These are phyloP conservation scores for Penstemon davidsonii DNA, from an alignment of 257 asterid species.

Conservation along the genomic window DNA sequence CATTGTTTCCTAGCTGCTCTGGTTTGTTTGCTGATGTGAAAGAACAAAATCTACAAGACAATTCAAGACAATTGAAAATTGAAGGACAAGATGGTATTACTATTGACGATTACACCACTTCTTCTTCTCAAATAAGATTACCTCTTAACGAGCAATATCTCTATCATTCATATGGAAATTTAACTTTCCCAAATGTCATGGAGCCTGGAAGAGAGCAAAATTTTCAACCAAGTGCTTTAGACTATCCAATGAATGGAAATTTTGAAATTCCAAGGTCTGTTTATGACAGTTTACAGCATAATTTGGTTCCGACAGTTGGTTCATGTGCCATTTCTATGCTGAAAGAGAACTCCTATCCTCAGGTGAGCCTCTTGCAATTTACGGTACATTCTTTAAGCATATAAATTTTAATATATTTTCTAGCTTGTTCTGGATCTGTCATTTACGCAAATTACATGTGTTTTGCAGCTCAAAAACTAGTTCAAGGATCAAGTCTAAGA, in stretches of 20 bases:
- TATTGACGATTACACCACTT: constrained; percentile 54
- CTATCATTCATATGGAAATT: constrained; percentile 41
- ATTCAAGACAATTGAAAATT: constrained; percentile 39
- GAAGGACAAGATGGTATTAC: constrained; percentile 53
- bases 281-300: constrained; percentile 39
- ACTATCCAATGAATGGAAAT: constrained; percentile 53
- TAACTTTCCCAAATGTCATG: constrained; percentile 49
- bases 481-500: constrained; percentile 3
- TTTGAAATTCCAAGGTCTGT: constrained; percentile 58
- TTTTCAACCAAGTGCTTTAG: constrained; percentile 47
- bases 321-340: constrained; percentile 49
- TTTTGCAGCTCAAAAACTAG: constrained; percentile 51
- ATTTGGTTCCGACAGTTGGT: constrained; percentile 47
- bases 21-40: constrained; percentile 43
- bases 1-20: constrained; percentile 49
- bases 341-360: constrained; percentile 50
- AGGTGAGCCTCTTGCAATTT: constrained; percentile 38
- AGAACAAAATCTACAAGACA: constrained; percentile 42
- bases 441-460: constrained; percentile 12
- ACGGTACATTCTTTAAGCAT: background rate
- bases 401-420: background rate
- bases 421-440: background rate
- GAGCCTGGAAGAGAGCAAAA: constrained; percentile 47
- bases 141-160: constrained; percentile 52
- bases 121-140: constrained; percentile 49